Evolutionary conservation across 495 filamentous ascomycete species (phyloP).

Genomic region (Penicillium subrubescens): DNA sequence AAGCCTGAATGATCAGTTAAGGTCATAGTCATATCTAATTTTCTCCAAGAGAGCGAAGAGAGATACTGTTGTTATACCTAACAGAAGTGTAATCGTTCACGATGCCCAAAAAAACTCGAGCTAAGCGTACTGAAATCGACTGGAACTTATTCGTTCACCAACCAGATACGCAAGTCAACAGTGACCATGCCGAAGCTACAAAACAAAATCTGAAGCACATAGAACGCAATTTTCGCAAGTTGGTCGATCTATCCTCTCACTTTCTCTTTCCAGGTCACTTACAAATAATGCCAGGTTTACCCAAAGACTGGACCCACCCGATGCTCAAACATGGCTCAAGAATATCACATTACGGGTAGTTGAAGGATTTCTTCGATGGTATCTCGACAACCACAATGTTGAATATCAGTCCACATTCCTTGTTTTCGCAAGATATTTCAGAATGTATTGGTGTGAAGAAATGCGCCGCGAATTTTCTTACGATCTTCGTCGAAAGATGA

Average conservation of each 20-base stretch:
- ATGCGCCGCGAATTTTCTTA: slow-evolving; percentile 5
- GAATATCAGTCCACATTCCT: slow-evolving; percentile 2
- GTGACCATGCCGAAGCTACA: not conserved
- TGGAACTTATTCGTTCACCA: not conserved
- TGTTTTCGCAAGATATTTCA: slow-evolving; percentile 2
- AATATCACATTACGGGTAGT: slow-evolving; percentile 7
- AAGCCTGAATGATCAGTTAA: not conserved
- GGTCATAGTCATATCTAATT: not conserved
- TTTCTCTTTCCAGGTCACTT: not conserved
- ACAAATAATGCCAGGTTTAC: slow-evolving; percentile 1
- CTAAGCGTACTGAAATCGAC: not conserved
- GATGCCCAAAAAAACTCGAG: not conserved
- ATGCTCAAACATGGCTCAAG: slow-evolving; percentile 6
- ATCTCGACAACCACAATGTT: slow-evolving; percentile 9
- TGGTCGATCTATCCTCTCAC: not conserved
- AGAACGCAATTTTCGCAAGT: too few relatives aligned
- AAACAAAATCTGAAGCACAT: too few relatives aligned
- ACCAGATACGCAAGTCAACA: not conserved
- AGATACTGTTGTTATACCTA: not conserved
- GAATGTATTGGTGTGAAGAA: slow-evolving; percentile 10
- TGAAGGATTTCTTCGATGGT: slow-evolving; percentile 12
- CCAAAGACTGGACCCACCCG: not conserved
- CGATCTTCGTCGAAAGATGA: slow-evolving; percentile 10
- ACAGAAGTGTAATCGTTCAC: not conserved
- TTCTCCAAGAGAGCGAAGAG: too few relatives aligned